Conservation (phyloP, 2,329 filamentous ascomycete species). For the Fusarium hostae region DNA sequence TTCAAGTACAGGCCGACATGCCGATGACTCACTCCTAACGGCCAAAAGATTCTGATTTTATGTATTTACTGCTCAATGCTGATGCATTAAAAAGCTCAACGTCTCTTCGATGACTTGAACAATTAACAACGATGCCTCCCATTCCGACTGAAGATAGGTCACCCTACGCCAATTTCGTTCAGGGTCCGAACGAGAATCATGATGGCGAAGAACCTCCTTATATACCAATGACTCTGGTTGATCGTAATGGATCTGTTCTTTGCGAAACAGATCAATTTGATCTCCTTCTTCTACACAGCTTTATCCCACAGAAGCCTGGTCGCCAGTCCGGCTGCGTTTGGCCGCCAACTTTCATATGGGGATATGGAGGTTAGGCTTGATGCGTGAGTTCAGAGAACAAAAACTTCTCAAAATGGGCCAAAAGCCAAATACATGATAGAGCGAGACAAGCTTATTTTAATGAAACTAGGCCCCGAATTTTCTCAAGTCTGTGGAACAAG, state of each 20-base stretch:
- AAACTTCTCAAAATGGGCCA: too few species aligned
- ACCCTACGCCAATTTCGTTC: background rate
- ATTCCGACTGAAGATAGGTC: accelerated
- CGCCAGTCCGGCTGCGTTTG: too few species aligned
- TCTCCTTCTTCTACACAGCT: accelerated
- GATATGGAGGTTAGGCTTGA: too few species aligned
- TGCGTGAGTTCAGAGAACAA: too few species aligned
- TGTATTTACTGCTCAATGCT: background rate
- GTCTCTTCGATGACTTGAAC: background rate
- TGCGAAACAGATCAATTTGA: background rate
- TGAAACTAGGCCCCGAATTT: too few species aligned
- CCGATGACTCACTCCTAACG: background rate
- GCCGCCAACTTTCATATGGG: too few species aligned
- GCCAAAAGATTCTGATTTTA: background rate
- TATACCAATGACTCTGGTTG: background rate
- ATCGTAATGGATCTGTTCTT: background rate
- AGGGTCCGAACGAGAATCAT: background rate
- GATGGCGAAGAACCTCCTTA: background rate
- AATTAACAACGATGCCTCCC: background rate
- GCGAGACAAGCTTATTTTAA: too few species aligned
- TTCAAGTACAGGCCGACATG: background rate
- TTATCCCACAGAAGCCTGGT: too few species aligned
- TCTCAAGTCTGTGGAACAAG: background rate
- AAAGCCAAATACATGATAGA: too few species aligned
- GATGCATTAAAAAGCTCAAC: accelerated